Percentiles rank a stretch among this genome's conserved stretches.
Evolutionary conservation across 163 green algal species (phyloP).

Genomic region (Coccomyxa subellipsoidea): DNA sequence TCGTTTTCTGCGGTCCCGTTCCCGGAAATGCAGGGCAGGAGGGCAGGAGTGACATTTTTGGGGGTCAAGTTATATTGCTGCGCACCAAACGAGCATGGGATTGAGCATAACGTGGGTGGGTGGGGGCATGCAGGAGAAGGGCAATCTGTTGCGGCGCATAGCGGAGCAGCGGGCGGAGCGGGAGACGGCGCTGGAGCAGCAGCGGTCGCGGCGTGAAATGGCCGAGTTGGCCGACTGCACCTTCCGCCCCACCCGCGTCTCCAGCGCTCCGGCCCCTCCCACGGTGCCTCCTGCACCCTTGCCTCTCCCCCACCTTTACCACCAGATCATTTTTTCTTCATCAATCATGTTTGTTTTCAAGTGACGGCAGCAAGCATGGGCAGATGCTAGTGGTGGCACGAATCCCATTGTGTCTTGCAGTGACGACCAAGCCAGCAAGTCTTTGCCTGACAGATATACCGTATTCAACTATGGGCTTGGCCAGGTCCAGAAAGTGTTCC

Average conservation of each 20-base stretch:
- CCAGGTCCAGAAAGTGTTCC: too few relatives aligned
- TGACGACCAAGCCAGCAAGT: too few relatives aligned
- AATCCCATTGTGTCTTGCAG: too few relatives aligned
- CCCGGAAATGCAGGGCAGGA: too few relatives aligned
- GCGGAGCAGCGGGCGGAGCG: conserved; percentile 5
- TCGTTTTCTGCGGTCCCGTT: background rate
- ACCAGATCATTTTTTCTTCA: background rate
- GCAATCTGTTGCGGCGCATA: background rate
- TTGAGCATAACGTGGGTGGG: background rate
- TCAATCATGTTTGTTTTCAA: too few relatives aligned
- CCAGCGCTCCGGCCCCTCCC: background rate
- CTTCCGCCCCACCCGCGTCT: conserved; percentile 7
- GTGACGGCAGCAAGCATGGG: too few relatives aligned
- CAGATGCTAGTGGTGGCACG: too few relatives aligned
- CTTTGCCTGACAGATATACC: too few relatives aligned
- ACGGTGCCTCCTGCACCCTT: background rate
- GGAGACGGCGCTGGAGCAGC: conserved; percentile 20
- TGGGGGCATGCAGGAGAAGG: background rate
- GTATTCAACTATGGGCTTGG: too few relatives aligned
- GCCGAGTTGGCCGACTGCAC: conserved; percentile 26
- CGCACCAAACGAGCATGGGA: too few relatives aligned
- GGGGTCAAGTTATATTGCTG: too few relatives aligned
- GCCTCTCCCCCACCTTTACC: background rate
- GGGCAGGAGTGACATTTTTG: too few relatives aligned
- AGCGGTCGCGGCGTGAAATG: conserved; percentile 7